A percentile compares a stretch with the other conserved stretches of the same genome.
These are phyloP conservation scores for Aspergillus eucalypticola DNA, from an alignment of 2,329 filamentous ascomycete species.

Conservation along the genomic window DNA sequence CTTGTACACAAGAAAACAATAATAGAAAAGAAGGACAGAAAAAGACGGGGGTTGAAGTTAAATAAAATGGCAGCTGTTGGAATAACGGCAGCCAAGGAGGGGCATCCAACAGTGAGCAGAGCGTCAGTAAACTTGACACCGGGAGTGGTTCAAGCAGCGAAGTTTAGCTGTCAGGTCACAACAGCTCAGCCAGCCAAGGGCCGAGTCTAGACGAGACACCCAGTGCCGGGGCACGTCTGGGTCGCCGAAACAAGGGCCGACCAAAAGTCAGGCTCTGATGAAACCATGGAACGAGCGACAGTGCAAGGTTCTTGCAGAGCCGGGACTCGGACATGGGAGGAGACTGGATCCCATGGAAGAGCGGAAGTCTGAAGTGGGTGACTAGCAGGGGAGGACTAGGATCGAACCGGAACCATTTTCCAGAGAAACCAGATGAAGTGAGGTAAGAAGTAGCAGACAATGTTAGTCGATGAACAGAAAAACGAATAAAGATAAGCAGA, in stretches of 20 bases:
- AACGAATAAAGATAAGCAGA: neutral
- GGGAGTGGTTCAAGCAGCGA: conserved; percentile 4
- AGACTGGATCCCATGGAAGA: neutral
- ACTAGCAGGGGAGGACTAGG: neutral
- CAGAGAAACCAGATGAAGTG: neutral
- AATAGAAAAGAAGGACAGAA: neutral
- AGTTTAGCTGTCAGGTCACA: conserved; percentile 14
- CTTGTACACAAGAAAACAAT: neutral
- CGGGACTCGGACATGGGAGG: neutral
- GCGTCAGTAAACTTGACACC: neutral
- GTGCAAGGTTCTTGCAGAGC: conserved; percentile 5
- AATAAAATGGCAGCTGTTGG: neutral
- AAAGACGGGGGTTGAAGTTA: conserved; percentile 1
- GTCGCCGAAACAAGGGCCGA: conserved; percentile 10
- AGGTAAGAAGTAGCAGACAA: neutral
- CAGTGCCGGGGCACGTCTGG: conserved; percentile 10
- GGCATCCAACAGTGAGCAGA: neutral
- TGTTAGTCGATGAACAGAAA: neutral
- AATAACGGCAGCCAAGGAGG: neutral
- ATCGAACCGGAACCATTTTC: neutral
- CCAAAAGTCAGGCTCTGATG: conserved; percentile 4
- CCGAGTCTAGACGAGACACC: conserved; percentile 4
- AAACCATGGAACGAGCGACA: neutral
- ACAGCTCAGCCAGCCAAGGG: conserved; percentile 3
- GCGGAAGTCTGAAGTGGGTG: neutral